Evolutionary conservation across 768 basidiomycete genomes (phyloP), one percentile per base, ranked within the genome.

Genomic region (Hemileccinum impolitum): DNA sequence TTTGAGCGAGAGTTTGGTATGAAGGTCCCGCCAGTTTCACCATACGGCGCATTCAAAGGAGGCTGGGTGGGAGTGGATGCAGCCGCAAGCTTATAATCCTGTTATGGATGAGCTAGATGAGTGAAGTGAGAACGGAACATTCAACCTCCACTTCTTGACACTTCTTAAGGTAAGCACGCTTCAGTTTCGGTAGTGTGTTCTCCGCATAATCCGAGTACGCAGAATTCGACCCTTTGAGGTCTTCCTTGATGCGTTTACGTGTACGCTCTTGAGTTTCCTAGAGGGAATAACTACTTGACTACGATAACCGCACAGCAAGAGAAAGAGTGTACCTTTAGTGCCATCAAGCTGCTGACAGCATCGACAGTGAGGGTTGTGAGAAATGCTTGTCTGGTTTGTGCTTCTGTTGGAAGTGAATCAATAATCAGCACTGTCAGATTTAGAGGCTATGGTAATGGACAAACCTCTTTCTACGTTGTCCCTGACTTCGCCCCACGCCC

Each of bases 211-310:
- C 93, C 28, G 79, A 78, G 66, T 95, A 93, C 30, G 86, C 81
- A 46, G 68, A 56, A n/a, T 74, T 73, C 0, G 92, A 90, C 9
- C 82, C 82, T 66, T 91, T 93, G 47, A 94, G 68, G 63, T 94
- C 93, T 61, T 95, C 93, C 64, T 88, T 91, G 65, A 96, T 87
- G 23, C 90, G 83, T 63, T 90, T 90, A 40, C 90, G 78, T n/a
- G 91, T 94, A 32, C 94, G 81, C 46, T 91, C 90, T 72, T 95
- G 93, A 11, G 85, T 87, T 57, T 94, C 92, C 90, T 93, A 52
- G 14, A 19, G 5, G 12, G 11, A 45, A 11, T 31, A 42, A 13
- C 9, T 15, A 50, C 34, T 51, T 48, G 51, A 47, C 45, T 11
- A 26, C 11, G 28, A 32, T 34, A 7, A 47, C 28, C 17, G 6